Evolutionary conservation across 495 filamentous ascomycete species (phyloP), one percentile per base, ranked within the genome.

Genomic region (Neurospora cerealis): DNA sequence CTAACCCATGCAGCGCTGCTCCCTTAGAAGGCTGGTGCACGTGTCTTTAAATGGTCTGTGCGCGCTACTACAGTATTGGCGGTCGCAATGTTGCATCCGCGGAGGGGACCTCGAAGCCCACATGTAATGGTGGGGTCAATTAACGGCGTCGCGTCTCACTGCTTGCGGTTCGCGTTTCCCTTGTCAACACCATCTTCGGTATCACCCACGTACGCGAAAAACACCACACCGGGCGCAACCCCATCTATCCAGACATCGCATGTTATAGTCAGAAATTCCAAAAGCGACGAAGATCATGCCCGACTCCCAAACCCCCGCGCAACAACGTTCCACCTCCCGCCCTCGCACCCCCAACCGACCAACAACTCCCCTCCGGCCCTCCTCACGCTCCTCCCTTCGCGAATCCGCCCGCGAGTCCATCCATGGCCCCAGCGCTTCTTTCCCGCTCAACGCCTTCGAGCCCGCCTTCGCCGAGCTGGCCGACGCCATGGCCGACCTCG

Each of bases 401-500:
- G 91, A 93, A 74, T 89, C 87, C 41, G 82, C 81, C 62, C 81
- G 85, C 74, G 78, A 79, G 21, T 85, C 82, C 74, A 85, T 87
- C 39, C 86, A 91, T 69, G 89, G 88, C 69, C 83, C 90, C 69
- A 41, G 17, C 37, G 89, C 87, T 5, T 83, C 89, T 17, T 90
- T 91, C 75, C 94, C 95, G 5, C 89, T 98, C 73, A 93, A 95
- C 76, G 83, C 87, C 9, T 88, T 98, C 73, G 93, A 97, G 80
- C 93, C 93, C 0, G 91, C 91, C 13, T 98, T 98, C 79, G 95
- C 94, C 38, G 96, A 99, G 83, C 86, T 99, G 4, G 92, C 93
- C 10, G 96, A 98, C 82, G 91, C 93, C 69, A 95, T 98, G 89
- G 93, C 93, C 39, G 95, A 98, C 77, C 88, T 99, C 10, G 96